Evolutionary conservation across 805 yeast genomes (phyloP), one percentile per base, ranked within the genome.

Genomic region (Metschnikowia colocasiae): DNA sequence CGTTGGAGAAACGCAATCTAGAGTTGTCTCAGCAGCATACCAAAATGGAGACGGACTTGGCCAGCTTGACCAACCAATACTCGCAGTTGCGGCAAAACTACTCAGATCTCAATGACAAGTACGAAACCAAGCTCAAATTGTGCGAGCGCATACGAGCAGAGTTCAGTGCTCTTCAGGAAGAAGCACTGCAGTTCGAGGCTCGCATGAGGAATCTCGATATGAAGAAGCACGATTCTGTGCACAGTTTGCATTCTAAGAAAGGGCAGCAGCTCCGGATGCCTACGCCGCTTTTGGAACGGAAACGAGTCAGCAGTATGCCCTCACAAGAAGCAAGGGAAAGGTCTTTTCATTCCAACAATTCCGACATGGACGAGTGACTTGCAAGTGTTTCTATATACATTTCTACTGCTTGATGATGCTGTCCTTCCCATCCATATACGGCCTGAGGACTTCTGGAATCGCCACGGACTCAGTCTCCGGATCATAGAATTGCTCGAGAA

Each of bases 401-500:
- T 9, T 13, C 30, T 20, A 22, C 19, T 32, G 47, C 35, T 43
- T 50, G 31, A 44, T 49, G 19, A 68, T 68, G 19, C 51, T 50
- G 15, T 68, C 73, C 53, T 73, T 78, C 34, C 75, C 87, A 48
- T 82, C 91, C 95, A 91, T 85, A 58, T 71, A 89, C 7, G 79
- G 77, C 51, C 81, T 75, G 43, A 91, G 70, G 1, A 80, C 86
- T 38, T 78, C 65, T 4, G 97, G 97, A 44, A 91, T 78, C 10
- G 60, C 52, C 5, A 91, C 76, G 4, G 74, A 63, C 12, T 80
- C 67, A 0, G 78, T 74, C 3, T 55, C 64, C 2, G 82, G 77
- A 52, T 89, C 84, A 59, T 86, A 94, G 56, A 77, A 78, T 62
- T 86, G 94, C 67, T 94, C 99, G 4, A 92, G 69, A n/a, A 94